Conservation (phyloP, 1,284 basidiomycete species). For the Pseudozyma hubeiensis region DNA sequence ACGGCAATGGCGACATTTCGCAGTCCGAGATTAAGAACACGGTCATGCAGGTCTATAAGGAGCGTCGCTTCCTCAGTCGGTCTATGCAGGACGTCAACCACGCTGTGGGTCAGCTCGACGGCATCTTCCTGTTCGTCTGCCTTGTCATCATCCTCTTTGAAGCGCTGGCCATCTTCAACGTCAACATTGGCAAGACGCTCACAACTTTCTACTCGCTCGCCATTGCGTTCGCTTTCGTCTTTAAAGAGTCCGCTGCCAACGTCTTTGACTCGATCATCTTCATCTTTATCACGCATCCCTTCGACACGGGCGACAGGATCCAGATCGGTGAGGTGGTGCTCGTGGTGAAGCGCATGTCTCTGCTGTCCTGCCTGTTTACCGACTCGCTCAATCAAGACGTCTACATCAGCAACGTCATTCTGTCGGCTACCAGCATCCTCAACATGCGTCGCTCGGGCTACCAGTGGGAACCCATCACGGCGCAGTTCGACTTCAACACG, state of each 20-base stretch:
- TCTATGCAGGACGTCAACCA: constrained; percentile 66
- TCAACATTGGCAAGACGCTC: constrained; percentile 60
- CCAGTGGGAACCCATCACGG: constrained; percentile 61
- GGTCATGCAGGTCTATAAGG: constrained; percentile 71
- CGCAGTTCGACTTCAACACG: constrained; percentile 63
- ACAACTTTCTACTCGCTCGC: constrained; percentile 66
- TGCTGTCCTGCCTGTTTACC: constrained; percentile 63
- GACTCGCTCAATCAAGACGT: constrained; percentile 60
- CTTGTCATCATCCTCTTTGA: constrained; percentile 63
- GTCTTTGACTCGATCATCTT: constrained; percentile 68
- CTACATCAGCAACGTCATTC: constrained; percentile 62
- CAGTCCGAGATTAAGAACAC: constrained; percentile 80
- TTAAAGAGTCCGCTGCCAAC: constrained; percentile 65
- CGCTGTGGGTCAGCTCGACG: constrained; percentile 61
- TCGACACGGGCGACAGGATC: constrained; percentile 65
- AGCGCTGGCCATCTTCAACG: constrained; percentile 65
- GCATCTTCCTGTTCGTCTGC: constrained; percentile 53
- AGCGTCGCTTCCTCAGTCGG: constrained; percentile 60
- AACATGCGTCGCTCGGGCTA: constrained; percentile 64
- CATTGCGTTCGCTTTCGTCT: constrained; percentile 65
- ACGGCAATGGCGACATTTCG: constrained; percentile 82
- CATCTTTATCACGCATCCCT: constrained; percentile 65
- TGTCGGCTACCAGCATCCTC: constrained; percentile 56
- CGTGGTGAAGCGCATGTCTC: constrained; percentile 61
- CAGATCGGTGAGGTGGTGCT: constrained; percentile 52